Conservation (phyloP, 129 eudicot genomes). For the Tagetes erecta region DNA sequence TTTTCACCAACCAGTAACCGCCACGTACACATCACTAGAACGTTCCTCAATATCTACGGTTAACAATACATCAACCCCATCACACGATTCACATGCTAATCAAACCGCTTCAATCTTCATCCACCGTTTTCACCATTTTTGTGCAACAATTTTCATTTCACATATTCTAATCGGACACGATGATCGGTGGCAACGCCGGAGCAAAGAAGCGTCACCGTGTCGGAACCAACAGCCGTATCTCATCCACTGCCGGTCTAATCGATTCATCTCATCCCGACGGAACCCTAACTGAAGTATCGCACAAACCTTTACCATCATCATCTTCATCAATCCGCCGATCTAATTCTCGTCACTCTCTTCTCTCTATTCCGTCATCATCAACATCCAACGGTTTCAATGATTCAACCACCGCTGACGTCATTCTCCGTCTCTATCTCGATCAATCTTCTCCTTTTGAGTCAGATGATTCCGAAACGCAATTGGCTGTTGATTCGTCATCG, state of each 20-base stretch:
- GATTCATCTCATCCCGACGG: conserved; percentile 36
- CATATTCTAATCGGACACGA: conserved; percentile 17
- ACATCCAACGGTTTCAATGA: conserved; percentile 62
- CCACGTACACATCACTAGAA: conserved; percentile 8
- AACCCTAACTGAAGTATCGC: conserved; percentile 46
- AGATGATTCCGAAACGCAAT: conserved; percentile 38
- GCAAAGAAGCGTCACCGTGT: conserved; percentile 60
- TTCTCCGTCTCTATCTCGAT: conserved; percentile 63
- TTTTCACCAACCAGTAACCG: background rate
- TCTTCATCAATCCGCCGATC: conserved; percentile 38
- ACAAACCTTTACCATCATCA: conserved; percentile 31
- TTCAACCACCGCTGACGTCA: conserved; percentile 70
- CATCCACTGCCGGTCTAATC: conserved; percentile 37
- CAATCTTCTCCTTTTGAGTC: conserved; percentile 40
- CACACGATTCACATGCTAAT: conserved; percentile 1
- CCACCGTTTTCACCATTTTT: background rate
- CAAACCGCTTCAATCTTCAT: conserved; percentile 18
- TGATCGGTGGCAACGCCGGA: conserved; percentile 34
- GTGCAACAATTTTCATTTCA: conserved; percentile 4
- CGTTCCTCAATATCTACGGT: conserved; percentile 1
- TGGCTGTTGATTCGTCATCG: conserved; percentile 35
- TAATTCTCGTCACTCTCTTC: conserved; percentile 32
- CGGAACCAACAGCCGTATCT: conserved; percentile 44
- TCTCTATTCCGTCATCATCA: conserved; percentile 11
- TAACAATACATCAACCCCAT: background rate